phyloP scores from a whole-genome alignment of 805 yeast genomes.

The Suhomyces sp. region DNA sequence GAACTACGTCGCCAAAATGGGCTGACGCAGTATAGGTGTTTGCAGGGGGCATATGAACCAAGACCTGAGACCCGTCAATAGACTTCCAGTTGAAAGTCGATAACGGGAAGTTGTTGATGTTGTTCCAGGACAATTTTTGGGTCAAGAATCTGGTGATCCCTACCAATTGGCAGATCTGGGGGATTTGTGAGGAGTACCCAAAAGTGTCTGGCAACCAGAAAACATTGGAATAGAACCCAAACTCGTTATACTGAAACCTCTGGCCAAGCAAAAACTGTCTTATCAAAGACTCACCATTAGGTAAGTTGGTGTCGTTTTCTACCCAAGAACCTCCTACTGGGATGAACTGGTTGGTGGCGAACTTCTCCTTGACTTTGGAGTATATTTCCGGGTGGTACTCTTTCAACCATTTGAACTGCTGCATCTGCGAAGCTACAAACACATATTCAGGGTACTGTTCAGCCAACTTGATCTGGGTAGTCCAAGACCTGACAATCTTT shows the following conservation, averaged over 20 bases:
- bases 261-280: constrained; percentile 92
- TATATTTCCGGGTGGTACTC: constrained; percentile 83
- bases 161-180: constrained; percentile 85
- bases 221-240: constrained; percentile 69
- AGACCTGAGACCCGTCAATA: constrained; percentile 86
- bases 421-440: constrained; percentile 94
- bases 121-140: constrained; percentile 95
- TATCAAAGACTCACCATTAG: constrained; percentile 86
- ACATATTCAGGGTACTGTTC: constrained; percentile 89
- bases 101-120: constrained; percentile 85
- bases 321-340: constrained; percentile 99
- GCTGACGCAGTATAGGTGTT: constrained; percentile 94
- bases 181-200: constrained; percentile 94
- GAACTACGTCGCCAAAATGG: constrained; percentile 85
- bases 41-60: constrained; percentile 97
- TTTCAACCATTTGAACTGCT: constrained; percentile 90
- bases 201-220: constrained; percentile 98
- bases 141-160: constrained; percentile 84
- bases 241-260: constrained; percentile 73
- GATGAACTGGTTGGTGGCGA: constrained; percentile 69
- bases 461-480: constrained; percentile 81
- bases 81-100: constrained; percentile 95
- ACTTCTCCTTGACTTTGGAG: constrained; percentile 59
- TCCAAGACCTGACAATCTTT: constrained; percentile 92
- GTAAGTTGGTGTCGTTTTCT: constrained; percentile 93